Conservation (phyloP, 2,329 filamentous ascomycete species). For the Westerdykella ornata region DNA sequence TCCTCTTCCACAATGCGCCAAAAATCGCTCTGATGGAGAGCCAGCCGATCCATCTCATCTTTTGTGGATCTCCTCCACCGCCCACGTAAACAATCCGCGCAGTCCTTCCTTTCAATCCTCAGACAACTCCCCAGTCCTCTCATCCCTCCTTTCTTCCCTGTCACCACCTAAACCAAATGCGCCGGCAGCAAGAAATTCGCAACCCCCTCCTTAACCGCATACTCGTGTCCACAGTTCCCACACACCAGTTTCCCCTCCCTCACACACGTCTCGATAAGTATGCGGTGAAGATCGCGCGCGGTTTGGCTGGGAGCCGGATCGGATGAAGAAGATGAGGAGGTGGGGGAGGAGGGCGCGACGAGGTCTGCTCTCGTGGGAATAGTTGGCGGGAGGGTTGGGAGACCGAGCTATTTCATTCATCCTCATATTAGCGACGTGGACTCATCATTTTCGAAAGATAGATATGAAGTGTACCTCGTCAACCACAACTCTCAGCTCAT, state of each 20-base stretch:
- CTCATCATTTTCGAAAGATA: background rate
- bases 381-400: constrained; percentile 59
- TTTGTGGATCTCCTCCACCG: constrained; percentile 2
- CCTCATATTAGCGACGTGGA: background rate
- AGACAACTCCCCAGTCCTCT: background rate
- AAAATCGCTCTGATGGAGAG: no score
- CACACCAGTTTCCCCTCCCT: constrained; percentile 84
- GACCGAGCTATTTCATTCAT: constrained; percentile 57
- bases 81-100: background rate
- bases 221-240: constrained; percentile 87
- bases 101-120: background rate
- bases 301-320: constrained; percentile 56
- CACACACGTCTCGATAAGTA: constrained; percentile 86
- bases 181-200: constrained; percentile 92
- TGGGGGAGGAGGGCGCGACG: constrained; percentile 6
- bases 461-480: constrained; percentile 56
- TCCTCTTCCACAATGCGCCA: background rate
- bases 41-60: background rate
- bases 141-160: background rate
- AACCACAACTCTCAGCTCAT: constrained; percentile 66
- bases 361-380: constrained; percentile 31
- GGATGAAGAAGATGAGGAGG: constrained; percentile 36
- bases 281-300: constrained; percentile 68
- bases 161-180: constrained; percentile 60
- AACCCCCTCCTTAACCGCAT: constrained; percentile 90